Conservation (phyloP, 2,329 filamentous ascomycete genomes). For the Lizonia empirigonia region DNA sequence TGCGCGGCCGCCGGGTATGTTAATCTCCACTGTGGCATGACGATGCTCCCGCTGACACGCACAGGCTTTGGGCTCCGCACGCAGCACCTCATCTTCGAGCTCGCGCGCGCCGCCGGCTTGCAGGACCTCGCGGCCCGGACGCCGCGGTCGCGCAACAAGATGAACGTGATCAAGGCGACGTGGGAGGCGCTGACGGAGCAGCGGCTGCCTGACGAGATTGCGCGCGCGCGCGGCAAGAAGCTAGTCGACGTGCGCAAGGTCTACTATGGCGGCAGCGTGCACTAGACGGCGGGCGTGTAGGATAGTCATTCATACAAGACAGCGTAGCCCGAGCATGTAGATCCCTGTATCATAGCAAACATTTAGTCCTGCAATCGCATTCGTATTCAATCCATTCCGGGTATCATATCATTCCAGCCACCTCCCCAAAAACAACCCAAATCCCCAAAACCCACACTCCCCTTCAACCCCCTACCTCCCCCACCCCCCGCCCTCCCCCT, state of each 20-base stretch:
- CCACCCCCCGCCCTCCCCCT: slow-evolving; percentile 3
- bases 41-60: no score
- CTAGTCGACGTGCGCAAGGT: slow-evolving; percentile 95
- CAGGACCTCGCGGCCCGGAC: slow-evolving; percentile 84
- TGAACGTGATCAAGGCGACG: slow-evolving; percentile 96
- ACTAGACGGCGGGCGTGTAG: slow-evolving; percentile 23
- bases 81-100: slow-evolving; percentile 90
- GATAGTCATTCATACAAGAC: no score
- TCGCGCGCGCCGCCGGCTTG: slow-evolving; percentile 86
- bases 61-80: slow-evolving; percentile 94
- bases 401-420: slow-evolving; percentile 2
- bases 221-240: slow-evolving; percentile 88
- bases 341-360: slow-evolving; percentile 31
- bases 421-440: background rate
- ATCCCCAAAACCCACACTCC: background rate
- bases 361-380: slow-evolving; percentile 18
- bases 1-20: slow-evolving; percentile 83
- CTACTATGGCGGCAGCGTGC: slow-evolving; percentile 79
- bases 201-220: slow-evolving; percentile 85
- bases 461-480: background rate
- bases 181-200: slow-evolving; percentile 83
- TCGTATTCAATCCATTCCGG: background rate
- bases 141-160: slow-evolving; percentile 86
- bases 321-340: no score
- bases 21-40: no score